Base-by-base conservation (phyloP, 1,284 basidiomycete species). In the Testicularia cyperi region DNA sequence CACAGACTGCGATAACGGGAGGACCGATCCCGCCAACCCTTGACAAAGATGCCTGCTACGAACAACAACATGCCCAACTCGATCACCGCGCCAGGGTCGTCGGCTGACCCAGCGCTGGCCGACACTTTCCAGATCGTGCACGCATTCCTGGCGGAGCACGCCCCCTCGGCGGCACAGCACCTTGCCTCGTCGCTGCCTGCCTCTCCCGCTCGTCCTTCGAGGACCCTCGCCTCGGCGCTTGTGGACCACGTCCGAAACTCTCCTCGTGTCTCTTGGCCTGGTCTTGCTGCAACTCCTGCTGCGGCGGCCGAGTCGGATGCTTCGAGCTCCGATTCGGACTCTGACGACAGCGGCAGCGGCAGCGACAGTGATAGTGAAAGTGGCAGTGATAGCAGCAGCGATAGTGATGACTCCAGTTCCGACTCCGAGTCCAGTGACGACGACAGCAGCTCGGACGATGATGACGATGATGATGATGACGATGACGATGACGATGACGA, bases 41-140 rank as follows among this genome's bases (percentile, higher is more conserved):
- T n/a, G n/a, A n/a, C n/a, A n/a, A n/a, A n/a, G n/a, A n/a, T n/a
- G n/a, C n/a, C n/a, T n/a, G n/a, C n/a, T n/a, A n/a, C n/a, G n/a
- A n/a, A n/a, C n/a, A n/a, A n/a, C n/a, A n/a, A n/a, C n/a, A n/a
- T n/a, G n/a, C n/a, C n/a, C n/a, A n/a, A n/a, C n/a, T n/a, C n/a
- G n/a, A n/a, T n/a, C n/a, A n/a, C n/a, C n/a, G n/a, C 51, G 8
- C 34, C 37, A 3, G 42, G 44, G 1, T 31, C 30, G 1, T 25
- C 47, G 3, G 43, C 42, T 0, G 60, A 63, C 34, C 44, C 43
- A 12, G 60, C 53, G 4, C 48, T 63, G 7, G 37, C 35, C 18
- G 38, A 57, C 38, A 63, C 60, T 3, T 63, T 63, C 30, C 47
- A 46, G 37, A 57, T 63, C 31, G 60, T 63, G 2, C 49, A 63